phyloP scores from a whole-genome alignment of 176 grass and related monocot genomes.

The Oryza punctata region DNA sequence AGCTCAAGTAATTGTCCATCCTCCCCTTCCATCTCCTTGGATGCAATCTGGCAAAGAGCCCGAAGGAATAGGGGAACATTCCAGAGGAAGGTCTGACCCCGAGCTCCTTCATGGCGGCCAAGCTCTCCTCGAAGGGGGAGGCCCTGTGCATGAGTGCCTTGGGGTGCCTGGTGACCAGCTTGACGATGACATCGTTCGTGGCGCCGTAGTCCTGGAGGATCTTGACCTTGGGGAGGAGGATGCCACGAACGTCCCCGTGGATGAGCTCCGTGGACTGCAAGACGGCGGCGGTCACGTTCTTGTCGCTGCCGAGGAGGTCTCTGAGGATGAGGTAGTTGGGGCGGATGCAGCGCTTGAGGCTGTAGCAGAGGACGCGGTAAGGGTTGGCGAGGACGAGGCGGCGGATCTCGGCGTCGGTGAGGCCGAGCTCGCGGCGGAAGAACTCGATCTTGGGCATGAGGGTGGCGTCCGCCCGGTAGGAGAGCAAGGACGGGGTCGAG shows the following conservation, averaged over 20 bases:
- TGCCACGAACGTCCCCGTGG: conserved; percentile 15
- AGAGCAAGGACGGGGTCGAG: not conserved
- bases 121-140: conserved; percentile 12
- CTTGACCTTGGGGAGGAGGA: conserved; percentile 53
- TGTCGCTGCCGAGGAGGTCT: conserved; percentile 29
- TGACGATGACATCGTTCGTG: conserved; percentile 30
- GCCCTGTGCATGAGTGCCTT: conserved; percentile 16
- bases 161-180: conserved; percentile 29
- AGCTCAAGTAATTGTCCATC: conserved; percentile 46
- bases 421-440: conserved; percentile 45
- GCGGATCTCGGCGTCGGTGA: conserved; percentile 21
- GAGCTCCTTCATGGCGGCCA: conserved; percentile 37
- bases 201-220: conserved; percentile 33
- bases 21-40: conserved; percentile 37
- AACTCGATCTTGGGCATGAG: conserved; percentile 48
- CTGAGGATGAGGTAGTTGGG: conserved; percentile 50
- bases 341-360: conserved; percentile 32
- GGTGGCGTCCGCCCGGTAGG: conserved; percentile 2
- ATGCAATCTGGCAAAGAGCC: conserved; percentile 17
- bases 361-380: conserved; percentile 21
- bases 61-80: conserved; percentile 48
- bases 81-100: conserved; percentile 36
- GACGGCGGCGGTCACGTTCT: conserved; percentile 32
- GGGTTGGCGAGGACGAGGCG: conserved; percentile 25
- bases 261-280: conserved; percentile 30